Percentiles rank a stretch among this genome's conserved stretches.
Conservation (phyloP, 768 basidiomycete genomes). For the Lyophyllum decastes region DNA sequence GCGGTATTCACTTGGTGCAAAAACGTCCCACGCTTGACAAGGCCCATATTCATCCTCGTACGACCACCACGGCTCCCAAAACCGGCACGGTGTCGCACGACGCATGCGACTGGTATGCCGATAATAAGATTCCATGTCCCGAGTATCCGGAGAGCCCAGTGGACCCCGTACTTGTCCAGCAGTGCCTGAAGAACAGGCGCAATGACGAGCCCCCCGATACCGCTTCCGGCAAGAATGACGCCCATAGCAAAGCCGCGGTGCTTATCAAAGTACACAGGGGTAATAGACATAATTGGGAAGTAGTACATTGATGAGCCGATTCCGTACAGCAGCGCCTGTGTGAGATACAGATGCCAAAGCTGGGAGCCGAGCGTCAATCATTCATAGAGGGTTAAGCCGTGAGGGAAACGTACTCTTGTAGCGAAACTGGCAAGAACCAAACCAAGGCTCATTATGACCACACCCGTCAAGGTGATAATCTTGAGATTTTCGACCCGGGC, state of each 20-base stretch:
- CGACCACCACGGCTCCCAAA: conserved; percentile 24
- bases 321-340: conserved; percentile 43
- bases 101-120: conserved; percentile 36
- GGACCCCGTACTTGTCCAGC: conserved; percentile 33
- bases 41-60: conserved; percentile 33
- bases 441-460: conserved; percentile 42
- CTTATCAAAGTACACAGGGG: conserved; percentile 43
- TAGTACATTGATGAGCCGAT: conserved; percentile 45
- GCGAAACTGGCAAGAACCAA: conserved; percentile 40
- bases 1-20: conserved; percentile 34
- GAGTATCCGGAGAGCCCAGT: conserved; percentile 38
- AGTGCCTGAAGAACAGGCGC: conserved; percentile 39
- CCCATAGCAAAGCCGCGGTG: conserved; percentile 48
- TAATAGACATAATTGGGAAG: conserved; percentile 43
- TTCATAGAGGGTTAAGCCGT: not conserved
- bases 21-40: conserved; percentile 42
- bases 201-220: conserved; percentile 45
- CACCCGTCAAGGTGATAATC: conserved; percentile 36
- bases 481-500: conserved; percentile 31
- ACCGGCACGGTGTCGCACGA: conserved; percentile 27
- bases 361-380: conserved; percentile 7
- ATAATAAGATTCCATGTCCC: conserved; percentile 41
- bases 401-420: conserved; percentile 25
- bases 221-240: conserved; percentile 39
- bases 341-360: conserved; percentile 46